These are phyloP conservation scores for Dissophora globulifera DNA, from an alignment of 192 early-diverging fungal species.

Conservation along the genomic window DNA sequence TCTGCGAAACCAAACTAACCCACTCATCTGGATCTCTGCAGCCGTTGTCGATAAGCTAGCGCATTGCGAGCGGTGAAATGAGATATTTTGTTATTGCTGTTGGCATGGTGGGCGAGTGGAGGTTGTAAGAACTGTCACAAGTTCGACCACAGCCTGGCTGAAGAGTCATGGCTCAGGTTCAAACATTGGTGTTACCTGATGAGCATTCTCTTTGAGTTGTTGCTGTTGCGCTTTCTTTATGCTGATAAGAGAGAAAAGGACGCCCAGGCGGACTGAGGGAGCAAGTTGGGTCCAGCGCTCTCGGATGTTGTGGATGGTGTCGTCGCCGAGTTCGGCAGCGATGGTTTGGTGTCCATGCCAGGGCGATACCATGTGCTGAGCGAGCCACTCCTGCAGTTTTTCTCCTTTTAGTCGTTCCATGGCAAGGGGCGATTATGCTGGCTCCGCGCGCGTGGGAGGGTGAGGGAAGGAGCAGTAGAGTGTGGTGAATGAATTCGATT, in stretches of 20 bases:
- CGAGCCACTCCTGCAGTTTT: constrained; percentile 41
- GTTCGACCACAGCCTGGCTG: too few species aligned
- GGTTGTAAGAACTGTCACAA: too few species aligned
- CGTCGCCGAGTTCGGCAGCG: constrained; percentile 31
- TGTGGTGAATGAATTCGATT: too few species aligned
- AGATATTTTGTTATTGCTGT: too few species aligned
- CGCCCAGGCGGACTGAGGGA: constrained; percentile 31
- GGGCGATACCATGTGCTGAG: constrained; percentile 33
- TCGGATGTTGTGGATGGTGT: constrained; percentile 43
- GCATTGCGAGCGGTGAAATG: background rate
- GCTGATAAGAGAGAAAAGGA: constrained; percentile 48
- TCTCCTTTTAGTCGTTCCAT: constrained; percentile 52
- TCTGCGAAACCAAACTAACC: constrained; percentile 36
- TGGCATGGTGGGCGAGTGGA: too few species aligned
- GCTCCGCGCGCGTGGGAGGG: too few species aligned
- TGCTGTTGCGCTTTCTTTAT: constrained; percentile 46
- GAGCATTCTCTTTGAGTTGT: constrained; percentile 31
- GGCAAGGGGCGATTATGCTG: too few species aligned
- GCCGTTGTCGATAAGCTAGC: constrained; percentile 33
- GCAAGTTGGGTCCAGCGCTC: constrained; percentile 45
- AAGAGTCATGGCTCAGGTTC: background rate
- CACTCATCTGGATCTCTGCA: constrained; percentile 45
- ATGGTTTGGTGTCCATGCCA: constrained; percentile 53
- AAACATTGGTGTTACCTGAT: constrained; percentile 17
- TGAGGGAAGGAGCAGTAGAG: too few species aligned